These are phyloP conservation scores for Nakaseomyces sp. DNA, from an alignment of 1,139 yeast species.

Conservation along the genomic window DNA sequence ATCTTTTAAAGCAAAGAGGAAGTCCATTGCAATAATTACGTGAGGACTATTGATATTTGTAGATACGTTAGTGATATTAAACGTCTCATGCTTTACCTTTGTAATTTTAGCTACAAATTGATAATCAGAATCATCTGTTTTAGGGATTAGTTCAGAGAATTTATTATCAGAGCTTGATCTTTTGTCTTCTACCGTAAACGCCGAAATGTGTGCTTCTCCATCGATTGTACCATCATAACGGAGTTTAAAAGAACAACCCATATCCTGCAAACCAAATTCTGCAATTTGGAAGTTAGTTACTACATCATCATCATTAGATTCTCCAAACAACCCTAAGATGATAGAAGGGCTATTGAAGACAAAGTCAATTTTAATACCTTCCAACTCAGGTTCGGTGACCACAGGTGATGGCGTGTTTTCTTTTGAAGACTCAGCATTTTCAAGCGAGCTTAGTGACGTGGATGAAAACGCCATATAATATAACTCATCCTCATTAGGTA, in stretches of 20 bases:
- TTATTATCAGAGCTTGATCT: slow-evolving; percentile 54
- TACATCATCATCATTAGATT: slow-evolving; percentile 37
- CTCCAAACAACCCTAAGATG: slow-evolving; percentile 55
- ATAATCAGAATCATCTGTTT: slow-evolving; percentile 48
- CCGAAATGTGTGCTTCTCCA: slow-evolving; percentile 55
- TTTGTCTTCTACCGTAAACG: slow-evolving; percentile 73
- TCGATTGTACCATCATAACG: slow-evolving; percentile 48
- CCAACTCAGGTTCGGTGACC: too few relatives aligned
- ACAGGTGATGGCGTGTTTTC: neutral
- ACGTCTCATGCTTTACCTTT: slow-evolving; percentile 37
- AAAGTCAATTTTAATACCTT: slow-evolving; percentile 36
- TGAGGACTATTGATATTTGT: slow-evolving; percentile 74
- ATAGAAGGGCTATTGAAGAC: slow-evolving; percentile 53
- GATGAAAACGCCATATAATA: neutral
- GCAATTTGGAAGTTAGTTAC: neutral
- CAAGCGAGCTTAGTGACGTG: neutral
- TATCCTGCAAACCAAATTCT: slow-evolving; percentile 38
- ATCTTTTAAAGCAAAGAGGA: slow-evolving; percentile 64
- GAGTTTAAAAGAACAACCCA: slow-evolving; percentile 44
- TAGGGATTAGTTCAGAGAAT: slow-evolving; percentile 76
- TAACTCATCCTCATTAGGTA: slow-evolving; percentile 2
- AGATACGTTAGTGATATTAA: slow-evolving; percentile 43
- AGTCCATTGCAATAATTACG: slow-evolving; percentile 76
- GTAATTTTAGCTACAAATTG: slow-evolving; percentile 59
- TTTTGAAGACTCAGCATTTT: neutral